Evolutionary conservation across 352 stramenopile genomes (phyloP), one percentile per base, ranked within the genome.

Genomic region (Thraustochytrium striatum): DNA sequence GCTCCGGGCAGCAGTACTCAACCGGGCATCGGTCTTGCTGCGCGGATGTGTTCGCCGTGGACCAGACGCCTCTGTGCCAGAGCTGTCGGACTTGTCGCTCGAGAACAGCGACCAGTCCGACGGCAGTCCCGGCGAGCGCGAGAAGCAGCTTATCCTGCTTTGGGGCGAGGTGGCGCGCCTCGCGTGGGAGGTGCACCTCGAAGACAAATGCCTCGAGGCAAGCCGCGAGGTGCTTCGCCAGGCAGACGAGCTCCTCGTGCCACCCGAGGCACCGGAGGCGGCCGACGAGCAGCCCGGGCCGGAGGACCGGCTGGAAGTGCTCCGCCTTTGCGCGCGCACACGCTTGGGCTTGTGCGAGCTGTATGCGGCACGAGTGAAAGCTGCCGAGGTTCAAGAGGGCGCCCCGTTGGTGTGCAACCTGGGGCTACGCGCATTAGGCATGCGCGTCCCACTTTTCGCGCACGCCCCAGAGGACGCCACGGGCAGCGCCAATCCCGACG

Each of bases 301-400:
- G n/a, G n/a, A n/a, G n/a, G n/a, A n/a, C n/a, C n/a, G n/a, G n/a
- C n/a, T n/a, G 47, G 16, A 55, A 55, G 25, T 55, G 25, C 47
- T 16, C 47, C 47, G 47, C 16, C 47, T 55, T 25, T 55, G 47
- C 25, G 47, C 25, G 47, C 47, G 25, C 16, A 25, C 25, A 16
- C 47, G 25, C 47, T 55, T 55, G 16, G 25, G 16, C 25, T 55
- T 16, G 16, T 16, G 16, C 91, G 16, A 81, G 61, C 58, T 33
- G 83, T 87, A 9, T 43, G 90, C 5, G 58, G 81, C 32, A 83
- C 72, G 41, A 80, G 86, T 13, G 83, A 84, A 41, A 3, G 43
- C 25, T 21, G 52, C 25, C 21, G 72, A 59, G 28, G 61, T 36
- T 19, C 36, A 69, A 21, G 57, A 69, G 21, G 53, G 72, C 28